phyloP scores from a whole-genome alignment of 331 rosid genomes.

The Malus hybrid region DNA sequence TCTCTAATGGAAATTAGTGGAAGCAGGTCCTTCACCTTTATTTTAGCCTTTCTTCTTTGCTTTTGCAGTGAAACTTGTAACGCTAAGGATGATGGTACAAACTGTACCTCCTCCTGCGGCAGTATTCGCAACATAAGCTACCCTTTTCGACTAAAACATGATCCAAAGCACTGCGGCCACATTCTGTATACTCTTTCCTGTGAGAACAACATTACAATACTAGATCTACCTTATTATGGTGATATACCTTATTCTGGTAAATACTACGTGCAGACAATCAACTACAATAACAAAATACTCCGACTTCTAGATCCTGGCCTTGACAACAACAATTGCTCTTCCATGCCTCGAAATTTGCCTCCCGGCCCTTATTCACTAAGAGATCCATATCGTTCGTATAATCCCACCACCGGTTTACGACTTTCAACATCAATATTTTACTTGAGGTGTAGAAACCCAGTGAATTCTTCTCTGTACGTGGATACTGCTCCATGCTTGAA shows the following conservation, averaged over 20 bases:
- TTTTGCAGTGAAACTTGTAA: neutral
- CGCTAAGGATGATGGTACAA: neutral
- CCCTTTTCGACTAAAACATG: conserved; percentile 4
- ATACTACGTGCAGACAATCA: neutral
- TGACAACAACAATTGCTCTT: neutral
- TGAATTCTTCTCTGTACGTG: neutral
- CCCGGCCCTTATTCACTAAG: neutral
- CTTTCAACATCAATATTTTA: neutral
- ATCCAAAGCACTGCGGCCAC: neutral
- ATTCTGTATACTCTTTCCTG: neutral
- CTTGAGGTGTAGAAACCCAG: neutral
- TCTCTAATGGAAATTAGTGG: too few relatives aligned
- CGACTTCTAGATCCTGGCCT: conserved; percentile 8
- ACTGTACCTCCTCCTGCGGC: conserved; percentile 1
- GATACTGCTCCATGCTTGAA: neutral
- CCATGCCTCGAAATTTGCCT: neutral
- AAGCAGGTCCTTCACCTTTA: too few relatives aligned
- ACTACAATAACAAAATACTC: neutral
- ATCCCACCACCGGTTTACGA: too few relatives aligned
- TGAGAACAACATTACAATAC: neutral
- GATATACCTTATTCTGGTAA: neutral
- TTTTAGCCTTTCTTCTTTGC: too few relatives aligned
- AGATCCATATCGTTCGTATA: neutral
- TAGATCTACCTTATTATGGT: neutral
- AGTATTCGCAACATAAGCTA: neutral